A percentile compares a stretch with the other conserved stretches of the same genome.
Conservation (phyloP, 108 stramenopile species). For the Stephanodiscus minutulus region DNA sequence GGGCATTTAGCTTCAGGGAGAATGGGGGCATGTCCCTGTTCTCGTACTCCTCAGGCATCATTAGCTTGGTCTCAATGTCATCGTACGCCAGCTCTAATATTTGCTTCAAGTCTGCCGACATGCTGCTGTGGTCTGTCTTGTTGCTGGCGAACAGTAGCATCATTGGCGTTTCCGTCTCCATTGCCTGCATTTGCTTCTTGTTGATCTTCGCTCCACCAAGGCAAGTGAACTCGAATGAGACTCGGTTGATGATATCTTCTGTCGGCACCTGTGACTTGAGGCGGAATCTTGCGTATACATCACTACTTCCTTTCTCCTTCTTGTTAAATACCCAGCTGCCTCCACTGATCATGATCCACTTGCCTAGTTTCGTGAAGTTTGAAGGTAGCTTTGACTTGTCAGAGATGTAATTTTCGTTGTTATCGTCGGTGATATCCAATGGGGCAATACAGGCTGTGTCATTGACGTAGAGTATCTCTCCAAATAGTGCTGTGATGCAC, state of each 20-base stretch:
- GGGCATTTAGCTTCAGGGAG: not conserved
- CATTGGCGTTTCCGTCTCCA: constrained; percentile 3
- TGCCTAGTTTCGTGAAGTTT: not conserved
- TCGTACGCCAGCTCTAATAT: not conserved
- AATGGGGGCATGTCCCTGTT: not conserved
- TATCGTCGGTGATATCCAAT: not conserved
- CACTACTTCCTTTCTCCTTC: too few relatives aligned
- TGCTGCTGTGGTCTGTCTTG: not conserved
- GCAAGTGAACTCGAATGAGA: not conserved
- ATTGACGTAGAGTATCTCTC: not conserved
- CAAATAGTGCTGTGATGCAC: not conserved
- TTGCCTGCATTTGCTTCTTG: not conserved
- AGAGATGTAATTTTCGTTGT: not conserved
- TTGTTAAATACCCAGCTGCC: constrained; percentile 5
- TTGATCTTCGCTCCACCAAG: not conserved
- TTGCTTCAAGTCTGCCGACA: not conserved
- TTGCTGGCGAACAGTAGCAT: constrained; percentile 6
- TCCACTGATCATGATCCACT: constrained; percentile 5
- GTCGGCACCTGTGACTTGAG: not conserved
- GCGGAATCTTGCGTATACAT: not conserved
- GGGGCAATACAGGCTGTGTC: not conserved
- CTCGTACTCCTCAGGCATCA: not conserved
- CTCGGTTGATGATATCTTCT: not conserved
- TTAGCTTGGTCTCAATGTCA: not conserved
- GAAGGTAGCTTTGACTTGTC: not conserved